These are phyloP conservation scores for Ustilago tritici DNA, from an alignment of 1,284 basidiomycete genomes.

Conservation along the genomic window DNA sequence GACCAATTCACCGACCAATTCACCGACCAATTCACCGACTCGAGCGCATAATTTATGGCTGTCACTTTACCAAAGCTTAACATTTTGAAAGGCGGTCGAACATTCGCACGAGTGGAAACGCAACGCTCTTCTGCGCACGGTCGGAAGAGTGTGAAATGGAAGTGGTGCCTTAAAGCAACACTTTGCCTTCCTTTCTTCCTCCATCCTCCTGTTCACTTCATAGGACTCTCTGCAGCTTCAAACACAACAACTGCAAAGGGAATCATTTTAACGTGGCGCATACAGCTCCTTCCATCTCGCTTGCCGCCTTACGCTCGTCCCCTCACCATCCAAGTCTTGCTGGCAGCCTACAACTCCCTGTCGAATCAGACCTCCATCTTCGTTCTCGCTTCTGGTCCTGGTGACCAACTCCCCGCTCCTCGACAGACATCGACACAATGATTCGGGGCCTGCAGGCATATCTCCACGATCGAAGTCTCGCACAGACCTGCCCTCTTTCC, in stretches of 20 bases:
- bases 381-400: slow-evolving; percentile 1
- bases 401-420: not conserved
- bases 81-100: not conserved
- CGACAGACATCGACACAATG: slow-evolving; percentile 19
- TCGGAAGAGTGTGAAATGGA: slow-evolving; percentile 10
- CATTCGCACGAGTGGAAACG: slow-evolving; percentile 14
- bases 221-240: not conserved
- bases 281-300: not conserved
- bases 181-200: not conserved
- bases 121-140: slow-evolving; percentile 8
- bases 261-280: not conserved
- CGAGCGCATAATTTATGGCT: not conserved
- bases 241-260: not conserved
- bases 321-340: not conserved
- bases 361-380: not conserved
- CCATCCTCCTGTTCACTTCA: not conserved
- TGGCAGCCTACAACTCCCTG: not conserved
- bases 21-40: too few relatives aligned
- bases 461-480: slow-evolving; percentile 84
- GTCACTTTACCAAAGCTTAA: not conserved
- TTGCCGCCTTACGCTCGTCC: not conserved
- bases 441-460: slow-evolving; percentile 52
- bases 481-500: slow-evolving; percentile 83
- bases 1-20: too few relatives aligned
- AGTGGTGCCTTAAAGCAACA: not conserved